phyloP scores from a whole-genome alignment of 805 yeast genomes.

The Cyberlindnera mrakii region DNA sequence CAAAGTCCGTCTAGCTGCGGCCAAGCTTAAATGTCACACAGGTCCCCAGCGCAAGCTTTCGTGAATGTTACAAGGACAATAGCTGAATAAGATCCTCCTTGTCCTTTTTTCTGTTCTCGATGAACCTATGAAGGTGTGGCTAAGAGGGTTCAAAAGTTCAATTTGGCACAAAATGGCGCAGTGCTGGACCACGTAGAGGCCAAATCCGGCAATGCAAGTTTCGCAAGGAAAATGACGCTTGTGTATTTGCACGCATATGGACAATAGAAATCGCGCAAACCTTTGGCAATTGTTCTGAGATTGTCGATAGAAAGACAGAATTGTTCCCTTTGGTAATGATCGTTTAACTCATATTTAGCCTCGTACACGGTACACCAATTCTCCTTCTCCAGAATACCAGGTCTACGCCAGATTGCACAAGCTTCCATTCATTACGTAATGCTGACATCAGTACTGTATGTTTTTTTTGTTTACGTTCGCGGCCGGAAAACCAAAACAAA shows the following conservation, averaged over 20 bases:
- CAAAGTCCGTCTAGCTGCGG: not conserved
- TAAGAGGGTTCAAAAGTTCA: no score
- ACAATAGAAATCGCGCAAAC: no score
- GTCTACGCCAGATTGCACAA: not conserved
- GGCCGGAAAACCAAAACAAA: conserved; percentile 8
- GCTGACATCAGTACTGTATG: not conserved
- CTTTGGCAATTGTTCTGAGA: no score
- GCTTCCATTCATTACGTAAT: not conserved
- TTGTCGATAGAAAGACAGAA: not conserved
- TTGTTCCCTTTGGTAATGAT: not conserved
- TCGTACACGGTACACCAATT: not conserved
- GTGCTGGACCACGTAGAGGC: no score
- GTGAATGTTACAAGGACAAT: not conserved
- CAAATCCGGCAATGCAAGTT: no score
- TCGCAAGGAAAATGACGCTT: no score
- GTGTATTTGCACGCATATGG: no score
- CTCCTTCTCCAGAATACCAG: not conserved
- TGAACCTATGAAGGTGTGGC: no score
- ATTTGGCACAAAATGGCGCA: no score
- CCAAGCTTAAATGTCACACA: not conserved
- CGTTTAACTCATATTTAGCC: not conserved
- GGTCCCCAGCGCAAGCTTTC: no score
- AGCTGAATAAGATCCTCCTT: not conserved
- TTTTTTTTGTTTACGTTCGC: not conserved
- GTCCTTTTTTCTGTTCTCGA: not conserved